Base-by-base conservation (phyloP, 257 asterid species). In the Perilla frutescens region DNA sequence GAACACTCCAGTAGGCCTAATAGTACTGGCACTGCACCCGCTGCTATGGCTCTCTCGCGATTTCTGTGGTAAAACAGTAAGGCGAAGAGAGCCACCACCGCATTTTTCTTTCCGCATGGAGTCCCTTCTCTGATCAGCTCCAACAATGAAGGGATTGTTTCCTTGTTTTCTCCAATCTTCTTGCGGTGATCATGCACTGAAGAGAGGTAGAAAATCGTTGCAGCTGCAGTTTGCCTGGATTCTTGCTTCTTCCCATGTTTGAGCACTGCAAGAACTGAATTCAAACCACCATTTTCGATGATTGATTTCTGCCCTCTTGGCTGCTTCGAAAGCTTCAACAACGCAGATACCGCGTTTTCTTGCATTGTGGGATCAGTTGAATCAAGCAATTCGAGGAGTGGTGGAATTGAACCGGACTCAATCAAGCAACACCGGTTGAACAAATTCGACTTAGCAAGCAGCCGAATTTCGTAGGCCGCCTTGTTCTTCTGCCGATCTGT, bases 271-370 rank as follows among this genome's bases (percentile, higher is more conserved):
- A 89, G 71, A 45, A 91, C 73, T 1, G 68, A 8, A 8, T 39
- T 78, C 71, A 86, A 51, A 6, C 97, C 96, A 5, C 78, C 40
- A 5, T 79, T 80, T 3, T 75, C 80, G 10, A 91, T 71, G 13
- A 91, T 87, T 7, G 66, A 83, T 68, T 80, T 82, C 84, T 83
- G 88, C 7, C 96, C 93, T 1, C 68, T 72, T 0, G 92, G 81
- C 50, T 87, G 87, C 72, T 91, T 91, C 1, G 96, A 85, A 39
- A 91, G 81, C 88, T 91, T 91, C 69, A 91, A 15, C 76, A 91
- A 49, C 2, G 89, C 89, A 12, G 97, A 82, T 4, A 84, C 77
- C 1, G 87, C 84, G 32, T 87, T 86, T 68, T 89, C 97, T 75
- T 87, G 96, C 78, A 81, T 70, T 7, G 49, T 6, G 2, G 87